phyloP scores from a whole-genome alignment of 208 protist genomes.

The Leishmania mexicana region DNA sequence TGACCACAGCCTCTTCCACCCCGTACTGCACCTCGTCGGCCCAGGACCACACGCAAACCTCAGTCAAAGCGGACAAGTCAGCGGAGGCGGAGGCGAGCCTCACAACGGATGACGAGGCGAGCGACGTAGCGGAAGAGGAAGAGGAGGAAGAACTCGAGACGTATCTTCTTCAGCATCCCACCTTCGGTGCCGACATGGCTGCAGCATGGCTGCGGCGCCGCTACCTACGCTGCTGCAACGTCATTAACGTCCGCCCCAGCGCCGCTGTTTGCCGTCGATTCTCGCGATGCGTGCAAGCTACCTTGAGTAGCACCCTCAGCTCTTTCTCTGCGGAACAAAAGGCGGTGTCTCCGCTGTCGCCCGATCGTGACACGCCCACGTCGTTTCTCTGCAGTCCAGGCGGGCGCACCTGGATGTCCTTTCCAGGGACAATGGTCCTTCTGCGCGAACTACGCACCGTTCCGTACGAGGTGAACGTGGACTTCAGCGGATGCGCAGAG shows the following conservation, averaged over 20 bases:
- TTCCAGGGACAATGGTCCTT: conserved; percentile 12
- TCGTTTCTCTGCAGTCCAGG: neutral
- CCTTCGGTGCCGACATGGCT: conserved; percentile 7
- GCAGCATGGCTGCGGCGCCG: conserved; percentile 25
- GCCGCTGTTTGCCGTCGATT: conserved; percentile 17
- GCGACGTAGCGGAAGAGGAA: conserved; percentile 14
- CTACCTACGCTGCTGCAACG: conserved; percentile 39
- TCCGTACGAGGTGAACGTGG: conserved; percentile 22
- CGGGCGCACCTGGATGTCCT: conserved; percentile 24
- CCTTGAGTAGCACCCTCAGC: neutral
- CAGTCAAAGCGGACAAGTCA: neutral
- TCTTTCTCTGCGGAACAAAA: conserved; percentile 14
- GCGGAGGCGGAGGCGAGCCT: neutral
- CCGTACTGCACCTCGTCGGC: neutral
- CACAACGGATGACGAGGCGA: neutral
- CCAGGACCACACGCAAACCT: no score
- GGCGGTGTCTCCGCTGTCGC: conserved; percentile 7
- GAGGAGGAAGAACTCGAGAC: conserved; percentile 25
- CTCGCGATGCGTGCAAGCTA: conserved; percentile 7
- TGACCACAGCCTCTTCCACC: neutral
- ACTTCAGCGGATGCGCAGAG: conserved; percentile 22
- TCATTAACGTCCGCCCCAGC: conserved; percentile 16
- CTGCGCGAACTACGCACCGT: conserved; percentile 17
- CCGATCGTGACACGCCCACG: neutral
- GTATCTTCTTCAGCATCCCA: conserved; percentile 2